phyloP scores from a whole-genome alignment of 768 basidiomycete genomes.

The Crepidotus variabilis region DNA sequence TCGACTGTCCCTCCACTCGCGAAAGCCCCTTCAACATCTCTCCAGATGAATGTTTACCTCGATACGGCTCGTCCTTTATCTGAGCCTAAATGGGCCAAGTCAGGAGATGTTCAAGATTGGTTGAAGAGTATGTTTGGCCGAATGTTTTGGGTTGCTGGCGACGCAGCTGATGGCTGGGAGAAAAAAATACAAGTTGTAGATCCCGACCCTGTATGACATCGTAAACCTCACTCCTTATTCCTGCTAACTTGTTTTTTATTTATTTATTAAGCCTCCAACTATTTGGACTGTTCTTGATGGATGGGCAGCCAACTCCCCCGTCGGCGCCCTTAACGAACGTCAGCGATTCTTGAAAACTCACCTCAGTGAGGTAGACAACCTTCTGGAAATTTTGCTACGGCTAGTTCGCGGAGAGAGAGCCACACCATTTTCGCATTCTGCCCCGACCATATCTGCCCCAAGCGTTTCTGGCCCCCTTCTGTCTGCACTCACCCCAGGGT shows the following conservation, averaged over 20 bases:
- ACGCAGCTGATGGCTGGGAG: constrained; percentile 89
- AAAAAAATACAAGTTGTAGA: constrained; percentile 89
- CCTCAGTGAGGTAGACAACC: constrained; percentile 80
- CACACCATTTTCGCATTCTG: constrained; percentile 61
- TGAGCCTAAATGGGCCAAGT: constrained; percentile 96
- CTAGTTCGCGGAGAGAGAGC: constrained; percentile 89
- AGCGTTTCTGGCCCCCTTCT: constrained; percentile 66
- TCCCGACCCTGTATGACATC: constrained; percentile 82
- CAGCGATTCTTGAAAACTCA: constrained; percentile 88
- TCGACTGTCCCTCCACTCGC: constrained; percentile 72
- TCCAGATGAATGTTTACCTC: constrained; percentile 73
- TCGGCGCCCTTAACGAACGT: constrained; percentile 71
- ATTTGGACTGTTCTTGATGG: constrained; percentile 87
- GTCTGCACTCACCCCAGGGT: constrained; percentile 66
- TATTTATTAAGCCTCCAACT: constrained; percentile 69
- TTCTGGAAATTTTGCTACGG: constrained; percentile 89
- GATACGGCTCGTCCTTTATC: constrained; percentile 88
- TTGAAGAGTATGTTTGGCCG: constrained; percentile 81
- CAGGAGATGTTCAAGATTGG: constrained; percentile 94
- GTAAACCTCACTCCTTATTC: not conserved
- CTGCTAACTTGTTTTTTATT: constrained; percentile 3
- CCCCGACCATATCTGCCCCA: constrained; percentile 58
- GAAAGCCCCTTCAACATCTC: constrained; percentile 41
- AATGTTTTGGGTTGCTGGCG: constrained; percentile 83
- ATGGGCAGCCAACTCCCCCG: constrained; percentile 84